phyloP scores from a whole-genome alignment of 768 basidiomycete genomes.

The Mycena vitilis region DNA sequence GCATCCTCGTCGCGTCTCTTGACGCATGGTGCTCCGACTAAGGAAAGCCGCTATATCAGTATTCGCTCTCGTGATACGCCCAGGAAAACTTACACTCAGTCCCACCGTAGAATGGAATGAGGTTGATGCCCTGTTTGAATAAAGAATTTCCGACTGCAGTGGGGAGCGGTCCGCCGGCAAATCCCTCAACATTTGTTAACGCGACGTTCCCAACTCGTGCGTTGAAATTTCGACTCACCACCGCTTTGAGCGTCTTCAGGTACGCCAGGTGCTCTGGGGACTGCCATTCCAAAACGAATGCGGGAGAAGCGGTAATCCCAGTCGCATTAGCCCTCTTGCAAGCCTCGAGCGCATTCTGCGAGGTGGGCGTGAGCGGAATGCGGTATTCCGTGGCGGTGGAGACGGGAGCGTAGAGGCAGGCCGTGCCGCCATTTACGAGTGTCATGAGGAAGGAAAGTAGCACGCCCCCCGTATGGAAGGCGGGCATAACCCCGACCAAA shows the following conservation, averaged over 20 bases:
- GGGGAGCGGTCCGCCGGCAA: constrained; percentile 50
- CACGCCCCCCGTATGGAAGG: constrained; percentile 53
- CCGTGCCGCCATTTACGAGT: constrained; percentile 40
- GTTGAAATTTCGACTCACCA: constrained; percentile 35
- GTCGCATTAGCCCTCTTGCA: constrained; percentile 43
- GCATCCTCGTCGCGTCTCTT: constrained; percentile 36
- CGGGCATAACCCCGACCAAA: constrained; percentile 42
- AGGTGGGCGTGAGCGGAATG: constrained; percentile 51
- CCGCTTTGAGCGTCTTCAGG: constrained; percentile 40
- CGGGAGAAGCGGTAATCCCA: constrained; percentile 49
- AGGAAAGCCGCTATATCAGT: constrained; percentile 26
- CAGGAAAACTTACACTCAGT: constrained; percentile 45
- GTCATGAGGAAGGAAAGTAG: constrained; percentile 45
- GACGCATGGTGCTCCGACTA: constrained; percentile 40
- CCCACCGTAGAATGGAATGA: constrained; percentile 48
- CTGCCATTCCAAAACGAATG: constrained; percentile 55
- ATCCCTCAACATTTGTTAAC: constrained; percentile 39
- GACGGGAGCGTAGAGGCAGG: constrained; percentile 48
- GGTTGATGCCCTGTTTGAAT: constrained; percentile 46
- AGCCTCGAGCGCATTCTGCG: constrained; percentile 53
- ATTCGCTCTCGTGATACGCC: too few species aligned
- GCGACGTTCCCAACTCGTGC: background rate
- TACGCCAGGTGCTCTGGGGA: constrained; percentile 42
- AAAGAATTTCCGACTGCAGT: constrained; percentile 49
- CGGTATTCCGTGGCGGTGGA: constrained; percentile 33